These are phyloP conservation scores for Cyclotella choctawhatcheeana DNA, from an alignment of 108 stramenopile species.

Conservation along the genomic window DNA sequence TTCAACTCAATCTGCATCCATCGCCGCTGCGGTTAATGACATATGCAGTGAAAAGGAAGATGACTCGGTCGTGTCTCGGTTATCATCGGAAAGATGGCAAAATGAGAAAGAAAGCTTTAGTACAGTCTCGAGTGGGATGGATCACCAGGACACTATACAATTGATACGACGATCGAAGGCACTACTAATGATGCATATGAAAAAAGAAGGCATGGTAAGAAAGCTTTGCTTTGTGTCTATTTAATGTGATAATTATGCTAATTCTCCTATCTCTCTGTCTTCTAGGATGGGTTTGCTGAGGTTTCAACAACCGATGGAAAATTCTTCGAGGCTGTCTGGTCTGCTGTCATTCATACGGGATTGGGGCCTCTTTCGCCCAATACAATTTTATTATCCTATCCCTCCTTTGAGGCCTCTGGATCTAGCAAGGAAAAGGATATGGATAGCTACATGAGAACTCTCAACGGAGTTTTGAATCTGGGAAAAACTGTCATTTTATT, in stretches of 20 bases:
- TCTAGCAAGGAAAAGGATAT: constrained; percentile 3
- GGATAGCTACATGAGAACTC: constrained; percentile 46
- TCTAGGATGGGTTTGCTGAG: constrained; percentile 67
- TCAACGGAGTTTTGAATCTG: constrained; percentile 61
- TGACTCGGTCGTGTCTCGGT: constrained; percentile 10
- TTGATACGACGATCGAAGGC: constrained; percentile 36
- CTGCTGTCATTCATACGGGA: constrained; percentile 66
- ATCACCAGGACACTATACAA: constrained; percentile 35
- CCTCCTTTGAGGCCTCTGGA: constrained; percentile 24
- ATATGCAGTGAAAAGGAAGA: constrained; percentile 11
- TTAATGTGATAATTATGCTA: too few species aligned
- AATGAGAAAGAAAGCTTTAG: constrained; percentile 30
- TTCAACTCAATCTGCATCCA: constrained; percentile 42
- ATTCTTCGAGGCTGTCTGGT: constrained; percentile 47
- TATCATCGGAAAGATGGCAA: constrained; percentile 22
- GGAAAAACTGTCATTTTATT: constrained; percentile 62
- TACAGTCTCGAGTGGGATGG: constrained; percentile 27
- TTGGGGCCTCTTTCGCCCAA: constrained; percentile 79
- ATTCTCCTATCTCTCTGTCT: too few species aligned
- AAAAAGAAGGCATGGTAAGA: constrained; percentile 52
- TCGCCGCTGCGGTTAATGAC: constrained; percentile 32
- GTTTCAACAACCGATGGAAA: constrained; percentile 43
- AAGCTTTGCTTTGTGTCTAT: too few species aligned
- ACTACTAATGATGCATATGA: constrained; percentile 61
- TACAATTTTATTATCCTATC: constrained; percentile 73